Evolutionary conservation across 2,329 filamentous ascomycete genomes (phyloP).

Genomic region (Ophiostoma novo-ulmi): DNA sequence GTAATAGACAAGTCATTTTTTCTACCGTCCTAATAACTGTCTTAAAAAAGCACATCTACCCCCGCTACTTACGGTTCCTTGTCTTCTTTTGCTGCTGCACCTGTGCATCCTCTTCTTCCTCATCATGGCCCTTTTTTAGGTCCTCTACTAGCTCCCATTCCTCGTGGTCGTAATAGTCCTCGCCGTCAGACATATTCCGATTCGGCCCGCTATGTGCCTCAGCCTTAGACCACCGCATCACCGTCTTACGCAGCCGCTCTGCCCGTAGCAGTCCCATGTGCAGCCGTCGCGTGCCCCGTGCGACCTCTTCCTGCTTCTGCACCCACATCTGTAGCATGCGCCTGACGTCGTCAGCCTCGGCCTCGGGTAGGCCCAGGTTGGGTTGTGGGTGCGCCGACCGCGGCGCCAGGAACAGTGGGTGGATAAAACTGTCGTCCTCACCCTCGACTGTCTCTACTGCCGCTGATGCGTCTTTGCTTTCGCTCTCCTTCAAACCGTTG

Average conservation of each 20-base stretch:
- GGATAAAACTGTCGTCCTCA: constrained; percentile 52
- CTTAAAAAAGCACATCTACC: too few species aligned
- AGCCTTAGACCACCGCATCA: constrained; percentile 71
- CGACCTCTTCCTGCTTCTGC: constrained; percentile 81
- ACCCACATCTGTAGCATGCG: constrained; percentile 69
- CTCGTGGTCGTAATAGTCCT: constrained; percentile 83
- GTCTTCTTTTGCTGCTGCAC: constrained; percentile 56
- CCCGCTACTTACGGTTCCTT: constrained; percentile 45
- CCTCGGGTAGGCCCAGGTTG: constrained; percentile 64
- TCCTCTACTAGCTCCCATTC: constrained; percentile 72
- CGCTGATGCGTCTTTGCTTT: neutral
- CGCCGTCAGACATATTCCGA: constrained; percentile 76
- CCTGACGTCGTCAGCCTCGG: constrained; percentile 73
- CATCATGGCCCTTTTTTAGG: constrained; percentile 74
- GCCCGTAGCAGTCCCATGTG: constrained; percentile 67
- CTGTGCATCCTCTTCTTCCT: constrained; percentile 69
- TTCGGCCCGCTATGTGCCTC: constrained; percentile 64
- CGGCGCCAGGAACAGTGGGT: constrained; percentile 69
- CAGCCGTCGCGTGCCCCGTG: constrained; percentile 62
- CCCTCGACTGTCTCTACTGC: neutral
- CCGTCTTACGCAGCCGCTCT: constrained; percentile 64
- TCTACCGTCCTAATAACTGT: too few species aligned
- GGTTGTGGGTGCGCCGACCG: constrained; percentile 58
- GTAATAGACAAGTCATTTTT: too few species aligned
- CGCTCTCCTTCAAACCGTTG: too few species aligned